Evolutionary conservation across 2,329 filamentous ascomycete species (phyloP), one percentile per base, ranked within the genome.

Genomic region (Colletotrichum shisoi): DNA sequence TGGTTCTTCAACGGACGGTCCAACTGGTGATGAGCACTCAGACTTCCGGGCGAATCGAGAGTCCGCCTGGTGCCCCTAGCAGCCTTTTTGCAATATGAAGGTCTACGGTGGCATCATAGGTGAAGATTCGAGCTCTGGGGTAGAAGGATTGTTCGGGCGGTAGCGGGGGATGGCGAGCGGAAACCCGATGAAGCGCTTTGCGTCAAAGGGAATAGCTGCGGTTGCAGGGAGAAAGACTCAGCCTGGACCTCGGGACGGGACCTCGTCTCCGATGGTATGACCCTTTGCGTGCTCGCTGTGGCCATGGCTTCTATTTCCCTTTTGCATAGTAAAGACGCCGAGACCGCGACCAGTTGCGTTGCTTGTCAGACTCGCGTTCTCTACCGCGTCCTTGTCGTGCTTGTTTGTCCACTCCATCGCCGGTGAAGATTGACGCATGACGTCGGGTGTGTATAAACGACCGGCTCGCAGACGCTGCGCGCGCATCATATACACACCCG

Each of bases 381-480:
- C 89, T 69, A 96, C 90, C 7, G 90, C 84, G 73, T 95, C 89
- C 79, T 95, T 96, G 79, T 98, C 95, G 76, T 97, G 98, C 73
- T 93, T 93, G 77, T 85, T 94, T 39, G 94, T 93, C 95, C 95
- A 99, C 77, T 97, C 96, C 89, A 99, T 90, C 1, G 95, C 95
- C 27, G 93, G 91, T 9, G 91, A 95, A 19, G 94, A 94, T 76
- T 97, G 95, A 59, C 85, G 93, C 17, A n/a, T 34, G 8, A 34
- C 34, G 17, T 5, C 27, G 11, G 9, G 17, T 6, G 12, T 7
- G 11, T n/a, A 8, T n/a, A 31, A 24, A n/a, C 3, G 7, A 8
- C n/a, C 24, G n/a, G 46, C 4, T n/a, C 21, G 24, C 46, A 24
- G 15, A 31, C 15, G 7, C 24, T 17, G 6, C 45, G 21, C 9